Conservation (phyloP, 129 eudicot species). For the Pseudognaphalium luteoalbum region DNA sequence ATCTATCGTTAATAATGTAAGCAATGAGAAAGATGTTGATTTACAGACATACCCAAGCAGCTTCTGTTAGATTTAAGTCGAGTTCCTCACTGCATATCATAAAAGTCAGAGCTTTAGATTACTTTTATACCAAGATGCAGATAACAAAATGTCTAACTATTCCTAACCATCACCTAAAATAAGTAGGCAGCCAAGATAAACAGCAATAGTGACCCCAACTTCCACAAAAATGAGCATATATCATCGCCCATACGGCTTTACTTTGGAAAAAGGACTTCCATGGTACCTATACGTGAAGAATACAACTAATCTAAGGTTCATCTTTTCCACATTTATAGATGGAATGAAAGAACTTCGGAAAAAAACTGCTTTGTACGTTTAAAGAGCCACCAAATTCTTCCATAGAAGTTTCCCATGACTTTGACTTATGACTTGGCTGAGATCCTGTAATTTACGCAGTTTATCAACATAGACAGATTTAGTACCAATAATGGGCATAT, state of each 20-base stretch:
- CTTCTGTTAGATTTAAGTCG: conserved; percentile 82
- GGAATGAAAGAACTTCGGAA: background rate
- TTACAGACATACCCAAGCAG: conserved; percentile 78
- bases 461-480: conserved; percentile 16
- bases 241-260: conserved; percentile 99
- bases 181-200: conserved; percentile 98
- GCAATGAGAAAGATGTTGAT: conserved; percentile 8
- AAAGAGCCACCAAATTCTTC: conserved; percentile 70
- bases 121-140: background rate
- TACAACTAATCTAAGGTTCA: background rate
- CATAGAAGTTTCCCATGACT: conserved; percentile 56
- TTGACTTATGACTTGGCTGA: conserved; percentile 35
- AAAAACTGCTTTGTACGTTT: conserved; percentile 39
- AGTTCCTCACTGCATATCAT: conserved; percentile 75
- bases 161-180: conserved; percentile 62
- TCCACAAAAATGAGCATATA: conserved; percentile 98
- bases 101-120: conserved; percentile 29
- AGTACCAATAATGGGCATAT: background rate
- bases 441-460: conserved; percentile 46
- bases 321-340: background rate
- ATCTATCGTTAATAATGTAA: background rate
- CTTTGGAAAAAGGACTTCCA: conserved; percentile 86
- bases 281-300: conserved; percentile 55
- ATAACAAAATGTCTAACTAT: background rate
- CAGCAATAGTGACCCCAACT: conserved; percentile 99